A percentile compares a stretch with the other conserved stretches of the same genome.
These are phyloP conservation scores for Verruconis gallopava DNA, from an alignment of 2,329 filamentous ascomycete genomes.

Conservation along the genomic window DNA sequence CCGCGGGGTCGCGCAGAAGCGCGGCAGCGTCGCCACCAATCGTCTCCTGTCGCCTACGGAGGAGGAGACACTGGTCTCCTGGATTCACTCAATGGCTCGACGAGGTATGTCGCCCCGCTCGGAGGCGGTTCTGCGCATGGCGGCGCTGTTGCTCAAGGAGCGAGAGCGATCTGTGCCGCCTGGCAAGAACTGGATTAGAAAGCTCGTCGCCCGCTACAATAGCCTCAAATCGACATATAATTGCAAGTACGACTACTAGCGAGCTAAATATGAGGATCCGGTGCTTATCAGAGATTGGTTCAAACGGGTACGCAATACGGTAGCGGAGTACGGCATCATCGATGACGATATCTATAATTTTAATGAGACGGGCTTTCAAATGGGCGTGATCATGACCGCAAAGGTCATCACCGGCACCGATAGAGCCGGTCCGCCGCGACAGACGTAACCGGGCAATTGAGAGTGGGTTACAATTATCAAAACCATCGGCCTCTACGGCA, in stretches of 20 bases:
- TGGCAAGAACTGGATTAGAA: background rate
- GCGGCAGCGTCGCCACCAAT: background rate
- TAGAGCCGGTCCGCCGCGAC: background rate
- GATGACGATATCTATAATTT: no score
- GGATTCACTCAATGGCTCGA: slow-evolving; percentile 5
- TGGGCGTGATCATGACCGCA: no score
- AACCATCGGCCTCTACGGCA: background rate
- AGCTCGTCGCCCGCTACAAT: background rate
- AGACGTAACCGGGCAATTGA: no score
- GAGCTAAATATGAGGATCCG: slow-evolving; percentile 8
- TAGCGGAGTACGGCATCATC: slow-evolving; percentile 7
- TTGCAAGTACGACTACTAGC: no score
- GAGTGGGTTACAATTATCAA: slow-evolving; percentile 1
- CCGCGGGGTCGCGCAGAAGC: background rate
- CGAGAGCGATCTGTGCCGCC: background rate
- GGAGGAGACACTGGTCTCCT: slow-evolving; percentile 3
- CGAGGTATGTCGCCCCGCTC: slow-evolving; percentile 5
- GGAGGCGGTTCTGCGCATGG: background rate
- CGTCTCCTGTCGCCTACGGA: slow-evolving; percentile 3
- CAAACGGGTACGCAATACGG: slow-evolving; percentile 3
- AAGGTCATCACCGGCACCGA: background rate
- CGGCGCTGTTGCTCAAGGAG: background rate
- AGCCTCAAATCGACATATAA: background rate
- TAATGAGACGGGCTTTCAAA: no score
- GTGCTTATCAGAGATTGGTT: slow-evolving; percentile 6